Evolutionary conservation across 176 grass and related monocot species (phyloP).

Genomic region (Zea luxurians): DNA sequence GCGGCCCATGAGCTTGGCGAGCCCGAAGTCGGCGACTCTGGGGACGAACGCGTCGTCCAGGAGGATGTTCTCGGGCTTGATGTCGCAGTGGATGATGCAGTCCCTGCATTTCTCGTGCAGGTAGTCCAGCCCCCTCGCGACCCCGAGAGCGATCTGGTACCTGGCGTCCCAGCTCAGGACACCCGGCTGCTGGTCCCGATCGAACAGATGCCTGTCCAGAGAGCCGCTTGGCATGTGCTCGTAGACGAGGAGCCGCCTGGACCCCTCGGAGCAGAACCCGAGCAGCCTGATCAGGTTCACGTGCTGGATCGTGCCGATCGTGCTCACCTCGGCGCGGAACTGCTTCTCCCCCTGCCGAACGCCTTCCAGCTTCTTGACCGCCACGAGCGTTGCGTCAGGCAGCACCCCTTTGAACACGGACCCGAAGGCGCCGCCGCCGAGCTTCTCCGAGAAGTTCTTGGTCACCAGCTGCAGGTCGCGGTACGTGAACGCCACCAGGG

Average conservation of each 20-base stretch:
- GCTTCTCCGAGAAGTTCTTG: slow-evolving; percentile 64
- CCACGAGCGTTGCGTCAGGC: slow-evolving; percentile 33
- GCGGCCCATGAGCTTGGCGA: slow-evolving; percentile 54
- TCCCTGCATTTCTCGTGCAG: slow-evolving; percentile 66
- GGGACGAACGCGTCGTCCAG: slow-evolving; percentile 39
- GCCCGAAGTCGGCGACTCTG: slow-evolving; percentile 53
- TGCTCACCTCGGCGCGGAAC: slow-evolving; percentile 70
- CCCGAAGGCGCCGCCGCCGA: slow-evolving; percentile 64
- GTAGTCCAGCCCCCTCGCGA: slow-evolving; percentile 54
- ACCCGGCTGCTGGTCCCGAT: neutral
- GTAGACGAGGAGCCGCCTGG: slow-evolving; percentile 51
- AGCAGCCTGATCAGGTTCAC: slow-evolving; percentile 60
- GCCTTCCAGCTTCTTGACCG: slow-evolving; percentile 65
- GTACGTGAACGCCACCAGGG: slow-evolving; percentile 48
- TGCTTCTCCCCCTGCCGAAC: slow-evolving; percentile 74
- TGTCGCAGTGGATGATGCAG: slow-evolving; percentile 74
- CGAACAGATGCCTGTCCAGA: slow-evolving; percentile 47
- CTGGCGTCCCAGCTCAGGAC: slow-evolving; percentile 48
- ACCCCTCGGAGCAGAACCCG: slow-evolving; percentile 57
- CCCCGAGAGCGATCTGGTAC: slow-evolving; percentile 52
- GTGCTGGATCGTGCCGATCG: slow-evolving; percentile 61
- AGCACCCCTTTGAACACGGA: slow-evolving; percentile 55
- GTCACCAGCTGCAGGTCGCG: slow-evolving; percentile 51
- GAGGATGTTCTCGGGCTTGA: slow-evolving; percentile 72
- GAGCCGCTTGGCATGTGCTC: slow-evolving; percentile 62